phyloP scores from a whole-genome alignment of 257 asterid genomes.

The Capsicum baccatum region DNA sequence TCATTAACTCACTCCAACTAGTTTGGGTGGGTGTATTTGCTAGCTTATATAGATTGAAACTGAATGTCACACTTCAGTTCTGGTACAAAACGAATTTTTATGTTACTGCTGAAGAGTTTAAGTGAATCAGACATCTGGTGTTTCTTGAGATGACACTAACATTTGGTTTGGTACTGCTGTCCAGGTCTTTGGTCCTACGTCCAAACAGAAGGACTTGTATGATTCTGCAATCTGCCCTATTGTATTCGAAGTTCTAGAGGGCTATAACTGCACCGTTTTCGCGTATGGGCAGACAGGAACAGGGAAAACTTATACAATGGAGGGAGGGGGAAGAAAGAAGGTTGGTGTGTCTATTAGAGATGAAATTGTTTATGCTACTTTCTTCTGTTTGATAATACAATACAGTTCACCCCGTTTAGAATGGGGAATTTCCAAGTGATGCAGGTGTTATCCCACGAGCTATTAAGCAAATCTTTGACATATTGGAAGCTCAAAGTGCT shows the following conservation, averaged over 20 bases:
- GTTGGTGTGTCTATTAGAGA: slow-evolving; percentile 39
- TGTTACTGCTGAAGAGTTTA: neutral
- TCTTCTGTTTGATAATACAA: neutral
- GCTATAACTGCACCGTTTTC: slow-evolving; percentile 95
- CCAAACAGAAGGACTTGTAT: slow-evolving; percentile 91
- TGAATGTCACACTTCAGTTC: neutral
- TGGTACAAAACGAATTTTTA: neutral
- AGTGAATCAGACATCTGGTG: neutral
- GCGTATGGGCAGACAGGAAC: slow-evolving; percentile 99
- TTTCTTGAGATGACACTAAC: slow-evolving; percentile 17
- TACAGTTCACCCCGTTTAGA: slow-evolving; percentile 54
- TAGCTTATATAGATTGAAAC: neutral
- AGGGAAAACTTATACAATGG: slow-evolving; percentile 98
- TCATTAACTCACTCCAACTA: neutral
- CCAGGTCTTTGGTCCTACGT: slow-evolving; percentile 90
- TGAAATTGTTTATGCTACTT: neutral
- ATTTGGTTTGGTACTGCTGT: slow-evolving; percentile 31
- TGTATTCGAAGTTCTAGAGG: slow-evolving; percentile 95
- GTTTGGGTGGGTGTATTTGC: slow-evolving; percentile 9
- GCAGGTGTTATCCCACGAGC: slow-evolving; percentile 99
- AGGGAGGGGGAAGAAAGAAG: slow-evolving; percentile 97
- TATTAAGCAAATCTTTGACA: slow-evolving; percentile 87
- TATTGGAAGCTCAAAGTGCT: slow-evolving; percentile 87
- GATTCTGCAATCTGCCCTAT: slow-evolving; percentile 86
- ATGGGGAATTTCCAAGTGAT: slow-evolving; percentile 96